phyloP scores from a whole-genome alignment of 2,329 filamentous ascomycete species.

The Rutstroemia sp. region DNA sequence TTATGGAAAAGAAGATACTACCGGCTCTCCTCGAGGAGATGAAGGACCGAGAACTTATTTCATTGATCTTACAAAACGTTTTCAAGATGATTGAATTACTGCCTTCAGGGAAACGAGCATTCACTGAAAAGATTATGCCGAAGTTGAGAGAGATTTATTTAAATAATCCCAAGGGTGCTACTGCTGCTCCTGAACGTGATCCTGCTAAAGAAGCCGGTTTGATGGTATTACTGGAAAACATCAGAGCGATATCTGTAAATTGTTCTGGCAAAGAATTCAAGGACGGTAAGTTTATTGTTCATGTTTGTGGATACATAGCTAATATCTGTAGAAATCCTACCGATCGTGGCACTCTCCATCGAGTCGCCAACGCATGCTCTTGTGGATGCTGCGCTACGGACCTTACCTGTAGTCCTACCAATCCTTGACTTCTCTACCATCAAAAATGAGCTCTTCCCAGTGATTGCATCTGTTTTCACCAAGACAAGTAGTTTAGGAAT shows the following conservation, averaged over 20 bases:
- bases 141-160: slow-evolving; percentile 78
- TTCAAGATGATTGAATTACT: slow-evolving; percentile 82
- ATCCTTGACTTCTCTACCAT: slow-evolving; percentile 93
- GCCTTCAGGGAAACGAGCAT: slow-evolving; percentile 68
- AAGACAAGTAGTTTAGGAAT: slow-evolving; percentile 91
- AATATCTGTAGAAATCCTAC: slow-evolving; percentile 63
- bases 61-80: slow-evolving; percentile 80
- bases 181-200: slow-evolving; percentile 60
- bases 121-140: slow-evolving; percentile 82
- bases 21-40: slow-evolving; percentile 85
- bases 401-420: slow-evolving; percentile 72
- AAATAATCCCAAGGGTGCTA: slow-evolving; percentile 37
- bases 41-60: slow-evolving; percentile 82
- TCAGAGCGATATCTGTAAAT: slow-evolving; percentile 67
- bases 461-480: slow-evolving; percentile 83
- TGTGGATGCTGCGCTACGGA: slow-evolving; percentile 76
- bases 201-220: slow-evolving; percentile 79
- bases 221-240: slow-evolving; percentile 84
- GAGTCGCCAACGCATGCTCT: slow-evolving; percentile 85
- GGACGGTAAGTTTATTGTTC: slow-evolving; percentile 53
- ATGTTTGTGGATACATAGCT: slow-evolving; percentile 11
- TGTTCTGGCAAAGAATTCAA: slow-evolving; percentile 90
- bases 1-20: slow-evolving; percentile 90
- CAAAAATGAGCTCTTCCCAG: slow-evolving; percentile 92
- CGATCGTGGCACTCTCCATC: slow-evolving; percentile 74